Evolutionary conservation across 2,329 filamentous ascomycete species (phyloP).

Genomic region (Hypomyces perniciosus): DNA sequence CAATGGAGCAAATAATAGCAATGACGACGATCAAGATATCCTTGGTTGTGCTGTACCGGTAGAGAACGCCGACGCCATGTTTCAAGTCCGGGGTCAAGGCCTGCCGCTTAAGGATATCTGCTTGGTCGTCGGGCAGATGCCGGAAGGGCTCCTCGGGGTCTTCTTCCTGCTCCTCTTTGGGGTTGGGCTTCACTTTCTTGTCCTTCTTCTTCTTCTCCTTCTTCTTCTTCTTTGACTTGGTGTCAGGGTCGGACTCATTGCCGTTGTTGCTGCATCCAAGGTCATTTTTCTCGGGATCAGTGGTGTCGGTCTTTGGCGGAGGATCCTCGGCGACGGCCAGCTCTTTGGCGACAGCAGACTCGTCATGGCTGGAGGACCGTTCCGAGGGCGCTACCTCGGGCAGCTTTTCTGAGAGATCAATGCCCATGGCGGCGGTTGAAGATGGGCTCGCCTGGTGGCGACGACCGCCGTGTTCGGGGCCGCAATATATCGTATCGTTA

Average conservation of each 20-base stretch:
- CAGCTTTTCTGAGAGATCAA: background rate
- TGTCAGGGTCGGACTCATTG: background rate
- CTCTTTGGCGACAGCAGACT: background rate
- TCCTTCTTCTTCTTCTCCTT: conserved; percentile 7
- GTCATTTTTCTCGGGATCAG: background rate
- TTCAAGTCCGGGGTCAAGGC: conserved; percentile 58
- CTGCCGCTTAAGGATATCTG: conserved; percentile 61
- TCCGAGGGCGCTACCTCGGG: background rate
- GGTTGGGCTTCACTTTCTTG: conserved; percentile 5
- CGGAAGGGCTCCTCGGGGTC: conserved; percentile 49
- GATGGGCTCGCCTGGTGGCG: conserved; percentile 1
- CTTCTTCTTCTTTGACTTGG: background rate
- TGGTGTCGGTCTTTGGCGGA: background rate
- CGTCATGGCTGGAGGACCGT: background rate
- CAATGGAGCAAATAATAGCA: conserved; percentile 59
- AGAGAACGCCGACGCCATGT: conserved; percentile 59
- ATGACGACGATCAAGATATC: conserved; percentile 60
- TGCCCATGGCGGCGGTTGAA: conserved; percentile 13
- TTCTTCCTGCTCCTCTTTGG: conserved; percentile 18
- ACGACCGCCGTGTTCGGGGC: background rate
- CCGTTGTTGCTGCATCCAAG: background rate
- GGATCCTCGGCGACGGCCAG: background rate
- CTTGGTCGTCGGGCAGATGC: conserved; percentile 61
- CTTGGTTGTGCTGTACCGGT: conserved; percentile 61
- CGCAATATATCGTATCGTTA: background rate